Evolutionary conservation across 1,284 basidiomycete genomes (phyloP).

Genomic region (Pseudozyma thailandica): DNA sequence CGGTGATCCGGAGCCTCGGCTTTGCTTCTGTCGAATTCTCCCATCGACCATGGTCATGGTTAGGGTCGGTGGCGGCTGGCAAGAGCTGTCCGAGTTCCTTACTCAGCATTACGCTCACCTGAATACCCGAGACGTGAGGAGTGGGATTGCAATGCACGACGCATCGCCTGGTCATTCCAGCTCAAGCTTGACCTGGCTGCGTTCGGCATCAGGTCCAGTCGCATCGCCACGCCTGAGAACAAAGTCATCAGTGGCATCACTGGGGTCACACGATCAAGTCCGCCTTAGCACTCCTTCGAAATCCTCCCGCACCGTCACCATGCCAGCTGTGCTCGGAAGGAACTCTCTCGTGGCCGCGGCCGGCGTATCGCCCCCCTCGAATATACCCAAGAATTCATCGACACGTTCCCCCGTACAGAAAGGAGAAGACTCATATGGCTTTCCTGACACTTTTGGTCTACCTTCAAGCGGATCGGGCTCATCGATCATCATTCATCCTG

Average conservation of each 20-base stretch:
- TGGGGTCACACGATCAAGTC: background rate
- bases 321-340: conserved; percentile 12
- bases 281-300: conserved; percentile 1
- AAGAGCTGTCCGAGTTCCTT: conserved; percentile 61
- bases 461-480: conserved; percentile 20
- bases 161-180: background rate
- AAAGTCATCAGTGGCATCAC: conserved; percentile 16
- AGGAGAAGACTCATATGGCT: background rate
- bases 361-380: background rate
- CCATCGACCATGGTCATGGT: conserved; percentile 65
- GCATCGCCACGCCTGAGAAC: conserved; percentile 12
- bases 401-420: background rate
- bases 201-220: conserved; percentile 35
- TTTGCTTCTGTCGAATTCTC: conserved; percentile 65
- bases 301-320: conserved; percentile 24
- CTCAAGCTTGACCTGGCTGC: conserved; percentile 17
- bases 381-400: background rate
- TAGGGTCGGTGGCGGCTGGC: conserved; percentile 67
- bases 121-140: conserved; percentile 1
- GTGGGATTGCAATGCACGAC: background rate
- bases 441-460: conserved; percentile 3
- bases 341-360: background rate
- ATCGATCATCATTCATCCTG: conserved; percentile 28
- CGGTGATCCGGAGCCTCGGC: conserved; percentile 59
- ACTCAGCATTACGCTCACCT: conserved; percentile 48